A percentile compares a stretch with the other conserved stretches of the same genome.
Conservation (phyloP, 2,329 filamentous ascomycete species). For the Colletotrichum liriopes region DNA sequence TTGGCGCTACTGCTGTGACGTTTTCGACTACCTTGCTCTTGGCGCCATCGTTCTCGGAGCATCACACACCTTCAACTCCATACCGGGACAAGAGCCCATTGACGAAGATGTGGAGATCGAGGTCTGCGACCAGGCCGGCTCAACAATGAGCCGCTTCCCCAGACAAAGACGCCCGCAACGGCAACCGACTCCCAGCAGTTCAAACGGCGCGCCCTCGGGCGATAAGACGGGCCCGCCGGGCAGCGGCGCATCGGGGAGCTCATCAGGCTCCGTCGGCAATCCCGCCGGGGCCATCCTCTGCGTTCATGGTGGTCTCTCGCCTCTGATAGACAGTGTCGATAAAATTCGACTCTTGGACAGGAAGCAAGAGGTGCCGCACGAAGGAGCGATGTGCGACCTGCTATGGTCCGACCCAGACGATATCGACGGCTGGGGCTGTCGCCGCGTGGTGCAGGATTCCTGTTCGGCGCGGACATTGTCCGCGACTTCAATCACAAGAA, state of each 20-base stretch:
- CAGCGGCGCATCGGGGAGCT: constrained; percentile 82
- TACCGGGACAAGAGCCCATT: constrained; percentile 62
- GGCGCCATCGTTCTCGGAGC: constrained; percentile 94
- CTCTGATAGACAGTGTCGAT: constrained; percentile 92
- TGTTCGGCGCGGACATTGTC: constrained; percentile 96
- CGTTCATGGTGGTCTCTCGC: constrained; percentile 93
- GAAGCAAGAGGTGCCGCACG: constrained; percentile 98
- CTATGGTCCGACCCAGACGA: constrained; percentile 99
- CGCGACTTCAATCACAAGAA: constrained; percentile 97
- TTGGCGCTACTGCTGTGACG: constrained; percentile 97
- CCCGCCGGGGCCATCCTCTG: constrained; percentile 89
- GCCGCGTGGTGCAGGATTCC: constrained; percentile 93
- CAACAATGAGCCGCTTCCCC: constrained; percentile 81
- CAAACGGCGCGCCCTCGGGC: constrained; percentile 49
- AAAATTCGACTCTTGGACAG: constrained; percentile 95
- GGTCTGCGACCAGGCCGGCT: constrained; percentile 87
- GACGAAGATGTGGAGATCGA: constrained; percentile 92
- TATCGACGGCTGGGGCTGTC: constrained; percentile 96
- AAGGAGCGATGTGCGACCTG: constrained; percentile 98
- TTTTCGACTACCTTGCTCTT: constrained; percentile 96
- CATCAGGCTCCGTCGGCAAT: constrained; percentile 75
- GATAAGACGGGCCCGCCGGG: constrained; percentile 81
- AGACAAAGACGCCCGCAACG: constrained; percentile 54
- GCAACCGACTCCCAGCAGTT: constrained; percentile 48
- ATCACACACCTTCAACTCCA: constrained; percentile 72